Percentiles rank a stretch among this genome's conserved stretches.
Evolutionary conservation across 2,329 filamentous ascomycete species (phyloP).

Genomic region (Teratosphaeriaceae sp.): DNA sequence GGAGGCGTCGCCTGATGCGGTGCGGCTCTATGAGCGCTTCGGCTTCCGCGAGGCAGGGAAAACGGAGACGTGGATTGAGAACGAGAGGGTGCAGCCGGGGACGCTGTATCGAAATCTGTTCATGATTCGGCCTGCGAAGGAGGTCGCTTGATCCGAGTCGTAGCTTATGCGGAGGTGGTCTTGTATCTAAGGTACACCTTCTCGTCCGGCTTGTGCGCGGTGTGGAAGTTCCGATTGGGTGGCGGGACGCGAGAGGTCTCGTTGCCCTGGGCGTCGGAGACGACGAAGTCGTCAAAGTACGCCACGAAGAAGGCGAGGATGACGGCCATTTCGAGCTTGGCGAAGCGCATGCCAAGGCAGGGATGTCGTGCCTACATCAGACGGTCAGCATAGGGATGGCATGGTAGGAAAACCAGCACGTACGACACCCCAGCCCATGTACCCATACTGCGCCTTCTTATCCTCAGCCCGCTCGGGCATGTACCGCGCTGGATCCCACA

Average conservation of each 20-base stretch:
- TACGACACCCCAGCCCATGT: conserved; percentile 29
- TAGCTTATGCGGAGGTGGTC: conserved; percentile 8
- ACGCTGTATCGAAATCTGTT: conserved; percentile 21
- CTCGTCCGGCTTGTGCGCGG: conserved; percentile 36
- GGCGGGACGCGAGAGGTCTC: conserved; percentile 23
- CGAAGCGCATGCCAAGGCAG: conserved; percentile 41
- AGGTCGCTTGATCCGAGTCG: background rate
- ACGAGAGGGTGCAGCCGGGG: conserved; percentile 14
- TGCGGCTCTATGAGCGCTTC: conserved; percentile 32
- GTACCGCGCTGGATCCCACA: conserved; percentile 48
- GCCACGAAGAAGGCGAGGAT: conserved; percentile 46
- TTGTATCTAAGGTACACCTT: conserved; percentile 36
- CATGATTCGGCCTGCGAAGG: conserved; percentile 16
- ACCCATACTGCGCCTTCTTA: conserved; percentile 33
- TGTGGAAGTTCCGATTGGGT: conserved; percentile 32
- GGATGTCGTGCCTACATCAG: conserved; percentile 31
- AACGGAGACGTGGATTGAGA: conserved; percentile 22
- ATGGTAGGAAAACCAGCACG: background rate
- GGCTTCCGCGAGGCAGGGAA: conserved; percentile 24
- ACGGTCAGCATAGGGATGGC: background rate
- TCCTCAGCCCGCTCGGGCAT: conserved; percentile 44
- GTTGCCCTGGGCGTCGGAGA: conserved; percentile 37
- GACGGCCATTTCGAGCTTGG: conserved; percentile 48
- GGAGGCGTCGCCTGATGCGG: conserved; percentile 30
- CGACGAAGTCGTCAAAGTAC: conserved; percentile 44